Evolutionary conservation across 139 green algal species (phyloP).

Genomic region (Chlamydomonas asymmetrica): DNA sequence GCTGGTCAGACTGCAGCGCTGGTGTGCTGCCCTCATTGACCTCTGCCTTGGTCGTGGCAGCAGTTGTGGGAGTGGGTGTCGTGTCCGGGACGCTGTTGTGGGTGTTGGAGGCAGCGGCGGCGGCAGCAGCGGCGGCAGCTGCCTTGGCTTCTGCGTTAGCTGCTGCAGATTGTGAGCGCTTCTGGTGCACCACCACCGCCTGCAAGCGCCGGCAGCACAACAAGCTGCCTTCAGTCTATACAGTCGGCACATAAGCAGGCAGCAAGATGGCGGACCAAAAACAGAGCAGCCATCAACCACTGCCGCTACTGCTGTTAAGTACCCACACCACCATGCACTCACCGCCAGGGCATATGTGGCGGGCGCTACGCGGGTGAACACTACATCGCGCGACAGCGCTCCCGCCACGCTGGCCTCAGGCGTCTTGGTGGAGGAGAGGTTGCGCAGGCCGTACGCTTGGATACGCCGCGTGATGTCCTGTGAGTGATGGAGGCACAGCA

Average conservation of each 20-base stretch:
- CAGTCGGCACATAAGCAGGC: too few species aligned
- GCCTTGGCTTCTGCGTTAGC: slow-evolving; percentile 11
- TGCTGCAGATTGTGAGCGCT: too few species aligned
- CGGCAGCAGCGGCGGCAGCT: slow-evolving; percentile 14
- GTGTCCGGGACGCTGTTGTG: too few species aligned
- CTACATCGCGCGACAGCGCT: slow-evolving; percentile 73
- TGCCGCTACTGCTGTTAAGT: too few species aligned
- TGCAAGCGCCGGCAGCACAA: slow-evolving; percentile 23
- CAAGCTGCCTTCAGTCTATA: too few species aligned
- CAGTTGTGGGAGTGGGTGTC: too few species aligned
- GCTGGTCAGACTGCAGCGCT: too few species aligned
- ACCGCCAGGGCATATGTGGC: slow-evolving; percentile 79
- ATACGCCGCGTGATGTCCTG: slow-evolving; percentile 83
- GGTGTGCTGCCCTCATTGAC: too few species aligned
- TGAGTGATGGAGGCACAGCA: neutral
- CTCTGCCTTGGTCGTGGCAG: too few species aligned
- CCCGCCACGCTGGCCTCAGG: slow-evolving; percentile 68
- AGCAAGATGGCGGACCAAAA: neutral
- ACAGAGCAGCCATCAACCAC: slow-evolving; percentile 11
- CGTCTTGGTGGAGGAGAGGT: slow-evolving; percentile 65
- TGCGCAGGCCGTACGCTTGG: slow-evolving; percentile 71
- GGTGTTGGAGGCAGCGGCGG: neutral
- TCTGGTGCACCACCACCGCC: slow-evolving; percentile 37
- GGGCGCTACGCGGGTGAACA: slow-evolving; percentile 78
- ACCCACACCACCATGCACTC: too few species aligned